A percentile compares a stretch with the other conserved stretches of the same genome.
phyloP scores from a whole-genome alignment of 257 asterid genomes.

The Cynanchum wilfordii region DNA sequence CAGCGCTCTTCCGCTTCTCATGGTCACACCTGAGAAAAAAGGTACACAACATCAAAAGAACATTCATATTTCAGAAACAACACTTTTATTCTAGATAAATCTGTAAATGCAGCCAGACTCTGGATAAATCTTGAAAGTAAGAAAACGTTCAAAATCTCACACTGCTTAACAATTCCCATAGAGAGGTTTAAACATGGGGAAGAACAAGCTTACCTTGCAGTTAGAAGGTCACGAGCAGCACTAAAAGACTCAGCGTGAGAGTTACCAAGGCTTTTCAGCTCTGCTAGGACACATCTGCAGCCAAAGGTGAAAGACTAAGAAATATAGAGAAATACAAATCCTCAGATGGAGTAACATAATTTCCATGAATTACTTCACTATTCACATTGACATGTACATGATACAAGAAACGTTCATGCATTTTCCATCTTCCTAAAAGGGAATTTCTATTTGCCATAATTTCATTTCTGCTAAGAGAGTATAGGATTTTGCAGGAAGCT shows the following conservation, averaged over 20 bases:
- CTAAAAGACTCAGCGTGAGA: conserved; percentile 44
- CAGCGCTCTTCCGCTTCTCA: conserved; percentile 68
- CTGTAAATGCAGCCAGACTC: background rate
- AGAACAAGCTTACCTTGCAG: conserved; percentile 52
- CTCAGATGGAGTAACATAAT: background rate
- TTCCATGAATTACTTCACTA: background rate
- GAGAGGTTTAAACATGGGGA: conserved; percentile 1
- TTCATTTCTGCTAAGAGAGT: background rate
- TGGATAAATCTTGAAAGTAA: background rate
- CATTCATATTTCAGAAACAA: background rate
- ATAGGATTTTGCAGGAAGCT: background rate
- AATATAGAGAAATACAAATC: background rate
- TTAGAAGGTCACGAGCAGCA: conserved; percentile 61
- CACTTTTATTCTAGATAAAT: background rate
- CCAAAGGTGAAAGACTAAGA: conserved; percentile 15
- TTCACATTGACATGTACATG: background rate
- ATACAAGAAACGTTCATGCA: background rate
- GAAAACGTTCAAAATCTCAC: background rate
- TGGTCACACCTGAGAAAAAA: conserved; percentile 68
- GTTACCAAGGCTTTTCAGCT: conserved; percentile 72
- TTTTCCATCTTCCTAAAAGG: background rate
- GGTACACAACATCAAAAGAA: background rate
- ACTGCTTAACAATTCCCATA: background rate
- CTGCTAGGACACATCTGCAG: conserved; percentile 78
- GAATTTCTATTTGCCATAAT: background rate